Evolutionary conservation across 257 asterid genomes (phyloP), one percentile per base, ranked within the genome.

Genomic region (Catharanthus roseus): DNA sequence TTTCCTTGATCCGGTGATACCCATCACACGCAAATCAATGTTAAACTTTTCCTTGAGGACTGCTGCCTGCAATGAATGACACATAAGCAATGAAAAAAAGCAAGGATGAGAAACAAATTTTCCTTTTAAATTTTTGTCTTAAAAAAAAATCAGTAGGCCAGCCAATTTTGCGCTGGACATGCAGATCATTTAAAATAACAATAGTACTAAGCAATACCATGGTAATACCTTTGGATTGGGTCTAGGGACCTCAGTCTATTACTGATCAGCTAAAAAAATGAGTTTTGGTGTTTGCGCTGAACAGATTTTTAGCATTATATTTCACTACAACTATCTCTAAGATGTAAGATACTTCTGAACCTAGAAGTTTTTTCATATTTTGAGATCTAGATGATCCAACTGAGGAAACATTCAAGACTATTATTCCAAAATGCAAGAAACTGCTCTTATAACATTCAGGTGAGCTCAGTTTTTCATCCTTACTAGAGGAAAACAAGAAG

Each of bases 1-100:
- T 54, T 81, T 75, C 74, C 68, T 80, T 61, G 93, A 77, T 78
- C 99, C 99, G 42, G 89, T 87, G 70, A 95, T 84, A 45, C 99
- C 99, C 96, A 88, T 86, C 68, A 91, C 97, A 68, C 97, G 97
- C 63, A 95, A 84, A 73, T 95, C 99, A 77, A 95, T 95, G 85
- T 95, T 91, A 39, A 87, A 91, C 82, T 91, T 91, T 76, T 91
- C 99, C 91, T 95, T 95, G 76, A 95, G 95, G 72, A 78, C 83
- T 34, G 97, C 90, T 68, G 97, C 96, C 97, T 95, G 93, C 77
- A 72, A 71, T 54, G 62, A 72, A 56, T 18, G n/a, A 62, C 45
- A 62, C 45, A 62, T 34, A 29, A 62, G 29, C 18, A 34, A 6
- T 62, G 29, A 3, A 12, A 61, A 34, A 33, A 62, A 34, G 67